Conservation (phyloP, 371 early-diverging fungal genomes). For the Mortierella sp. region DNA sequence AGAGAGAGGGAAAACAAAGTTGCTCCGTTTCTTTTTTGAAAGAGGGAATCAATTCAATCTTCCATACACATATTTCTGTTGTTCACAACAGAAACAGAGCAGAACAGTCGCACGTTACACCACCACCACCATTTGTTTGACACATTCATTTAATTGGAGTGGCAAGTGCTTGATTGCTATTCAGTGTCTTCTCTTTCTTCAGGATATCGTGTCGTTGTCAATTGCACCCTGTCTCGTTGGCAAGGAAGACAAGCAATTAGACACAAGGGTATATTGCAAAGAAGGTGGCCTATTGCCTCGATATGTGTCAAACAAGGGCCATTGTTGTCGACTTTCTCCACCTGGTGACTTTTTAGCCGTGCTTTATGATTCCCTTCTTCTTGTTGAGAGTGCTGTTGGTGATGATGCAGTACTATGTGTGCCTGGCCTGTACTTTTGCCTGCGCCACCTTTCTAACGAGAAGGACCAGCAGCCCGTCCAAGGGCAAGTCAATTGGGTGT, state of each 20-base stretch:
- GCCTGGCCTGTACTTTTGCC: background rate
- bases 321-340: background rate
- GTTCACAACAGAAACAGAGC: background rate
- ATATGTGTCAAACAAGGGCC: background rate
- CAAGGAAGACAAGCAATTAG: background rate
- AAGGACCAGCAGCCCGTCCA: background rate
- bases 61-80: background rate
- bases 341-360: background rate
- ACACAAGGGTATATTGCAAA: too few relatives aligned
- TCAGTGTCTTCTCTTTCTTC: background rate
- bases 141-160: background rate
- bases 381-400: background rate
- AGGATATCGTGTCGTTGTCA: background rate
- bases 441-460: constrained; percentile 9
- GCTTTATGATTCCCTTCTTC: background rate
- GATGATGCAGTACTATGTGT: background rate
- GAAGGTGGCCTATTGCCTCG: too few relatives aligned
- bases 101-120: background rate
- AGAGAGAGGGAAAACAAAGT: background rate
- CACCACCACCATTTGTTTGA: background rate
- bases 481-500: background rate
- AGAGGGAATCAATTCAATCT: background rate
- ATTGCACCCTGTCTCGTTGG: too few relatives aligned
- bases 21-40: background rate
- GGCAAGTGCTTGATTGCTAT: background rate